Evolutionary conservation across 805 yeast genomes (phyloP).

Genomic region (Nakazawaea peltata): DNA sequence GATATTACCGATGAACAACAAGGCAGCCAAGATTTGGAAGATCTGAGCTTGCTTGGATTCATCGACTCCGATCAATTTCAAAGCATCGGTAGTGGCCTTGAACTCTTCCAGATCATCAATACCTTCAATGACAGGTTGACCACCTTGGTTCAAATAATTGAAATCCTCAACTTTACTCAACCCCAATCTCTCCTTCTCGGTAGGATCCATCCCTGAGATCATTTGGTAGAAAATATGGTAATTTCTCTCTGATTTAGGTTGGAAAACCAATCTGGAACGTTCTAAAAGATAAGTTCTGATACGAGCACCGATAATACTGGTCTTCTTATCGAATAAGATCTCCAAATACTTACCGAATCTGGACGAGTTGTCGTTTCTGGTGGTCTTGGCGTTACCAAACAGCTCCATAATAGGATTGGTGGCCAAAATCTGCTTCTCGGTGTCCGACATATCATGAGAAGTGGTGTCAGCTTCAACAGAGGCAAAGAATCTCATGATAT

Average conservation of each 20-base stretch:
- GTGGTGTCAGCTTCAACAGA: constrained; percentile 62
- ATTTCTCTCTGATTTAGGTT: constrained; percentile 84
- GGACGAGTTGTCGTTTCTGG: constrained; percentile 95
- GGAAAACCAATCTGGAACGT: constrained; percentile 90
- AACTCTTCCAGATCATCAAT: constrained; percentile 82
- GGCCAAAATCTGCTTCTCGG: constrained; percentile 90
- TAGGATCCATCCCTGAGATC: constrained; percentile 59
- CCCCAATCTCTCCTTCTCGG: constrained; percentile 47
- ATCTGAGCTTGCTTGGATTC: constrained; percentile 53
- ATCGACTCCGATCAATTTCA: constrained; percentile 69
- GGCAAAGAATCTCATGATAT: constrained; percentile 95
- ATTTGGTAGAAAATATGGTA: constrained; percentile 93
- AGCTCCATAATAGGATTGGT: constrained; percentile 98
- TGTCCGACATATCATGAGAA: constrained; percentile 69
- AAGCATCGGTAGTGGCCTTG: constrained; percentile 65
- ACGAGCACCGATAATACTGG: constrained; percentile 87
- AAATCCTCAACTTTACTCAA: constrained; percentile 62
- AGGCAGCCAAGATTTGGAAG: constrained; percentile 76
- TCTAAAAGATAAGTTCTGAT: constrained; percentile 89
- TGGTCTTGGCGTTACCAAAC: constrained; percentile 96
- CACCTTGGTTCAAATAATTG: constrained; percentile 86
- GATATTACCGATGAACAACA: constrained; percentile 90
- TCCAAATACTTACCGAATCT: constrained; percentile 96
- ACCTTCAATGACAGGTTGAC: constrained; percentile 57
- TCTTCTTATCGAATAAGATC: constrained; percentile 68